These are phyloP conservation scores for Podospora comata DNA, from an alignment of 495 filamentous ascomycete species.

Conservation along the genomic window DNA sequence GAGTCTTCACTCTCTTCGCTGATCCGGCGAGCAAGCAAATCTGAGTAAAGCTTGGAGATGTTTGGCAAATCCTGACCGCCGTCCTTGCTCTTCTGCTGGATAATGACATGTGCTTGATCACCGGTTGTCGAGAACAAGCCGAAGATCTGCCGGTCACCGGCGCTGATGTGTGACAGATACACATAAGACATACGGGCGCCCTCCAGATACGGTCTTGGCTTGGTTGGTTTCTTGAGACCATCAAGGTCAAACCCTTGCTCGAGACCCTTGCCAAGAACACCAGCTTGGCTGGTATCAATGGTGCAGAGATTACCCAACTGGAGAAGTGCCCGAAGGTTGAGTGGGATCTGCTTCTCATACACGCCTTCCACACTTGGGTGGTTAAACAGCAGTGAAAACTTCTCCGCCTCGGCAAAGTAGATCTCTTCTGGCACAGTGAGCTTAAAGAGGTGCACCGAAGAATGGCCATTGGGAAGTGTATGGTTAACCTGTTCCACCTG, in stretches of 20 bases:
- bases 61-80: constrained; percentile 79
- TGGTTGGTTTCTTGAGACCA: constrained; percentile 61
- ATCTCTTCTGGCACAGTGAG: constrained; percentile 83
- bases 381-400: constrained; percentile 77
- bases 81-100: constrained; percentile 75
- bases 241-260: constrained; percentile 91
- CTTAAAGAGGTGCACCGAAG: constrained; percentile 90
- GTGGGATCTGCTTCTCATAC: constrained; percentile 88
- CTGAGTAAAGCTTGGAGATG: constrained; percentile 84
- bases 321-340: constrained; percentile 78
- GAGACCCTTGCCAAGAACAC: constrained; percentile 87
- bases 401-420: constrained; percentile 77
- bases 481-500: constrained; percentile 87
- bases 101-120: constrained; percentile 77
- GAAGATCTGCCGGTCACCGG: constrained; percentile 89
- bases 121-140: constrained; percentile 83
- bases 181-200: constrained; percentile 69
- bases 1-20: constrained; percentile 61
- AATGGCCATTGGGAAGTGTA: constrained; percentile 91
- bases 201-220: constrained; percentile 70
- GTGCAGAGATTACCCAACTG: constrained; percentile 92
- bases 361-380: constrained; percentile 95
- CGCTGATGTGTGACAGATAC: constrained; percentile 87
- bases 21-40: constrained; percentile 60
- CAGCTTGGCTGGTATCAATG: constrained; percentile 85